Base-by-base conservation (phyloP, 1,284 basidiomycete genomes). In the Fomitopsis pinicola region DNA sequence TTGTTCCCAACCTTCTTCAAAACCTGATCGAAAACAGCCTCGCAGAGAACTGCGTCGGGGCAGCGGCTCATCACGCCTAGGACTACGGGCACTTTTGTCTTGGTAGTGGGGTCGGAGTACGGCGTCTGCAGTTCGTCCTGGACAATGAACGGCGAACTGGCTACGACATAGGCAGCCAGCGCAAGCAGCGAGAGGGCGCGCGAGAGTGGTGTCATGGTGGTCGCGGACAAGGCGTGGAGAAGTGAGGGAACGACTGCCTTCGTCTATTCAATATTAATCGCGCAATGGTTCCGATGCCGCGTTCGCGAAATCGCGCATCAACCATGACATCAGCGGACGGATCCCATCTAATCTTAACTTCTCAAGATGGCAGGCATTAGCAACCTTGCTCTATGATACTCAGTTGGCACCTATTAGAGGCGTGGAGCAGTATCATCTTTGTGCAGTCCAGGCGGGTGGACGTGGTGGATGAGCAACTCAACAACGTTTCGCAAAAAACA, bases 1-100 rank as follows among this genome's bases (percentile, higher is more conserved):
- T 90, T 93, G 66, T 83, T 76, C 7, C 77, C 77, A 1, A 89
- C 86, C 59, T 80, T 77, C 44, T 81, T 75, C 42, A 94, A 72
- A 28, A 94, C 92, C 58, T 83, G 75, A 68, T 93, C 84, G 74
- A 95, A 93, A 1, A 91, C 80, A 19, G 79, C 77, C 73, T 96
- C 93, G 71, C 93, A 95, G 17, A 88, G 69, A 28, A 92, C 71
- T 5, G 90, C 90, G 64, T 93, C 91, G 2, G 89, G 89, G 71
- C 91, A 91, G 52, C 81, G 82, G 66, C 87, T 89, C 89, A 91
- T 92, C 45, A 92, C 89, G 26, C 88, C 90, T 26, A 92, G 77
- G 44, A 80, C 69, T 12, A 81, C 74, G 12, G 80, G 79, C 2
- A 81, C 88, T 75, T 83, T 85, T 67, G 78, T 71, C 10, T 53